Evolutionary conservation across 2,329 filamentous ascomycete genomes (phyloP).

Genomic region (Xylariaceae sp.): DNA sequence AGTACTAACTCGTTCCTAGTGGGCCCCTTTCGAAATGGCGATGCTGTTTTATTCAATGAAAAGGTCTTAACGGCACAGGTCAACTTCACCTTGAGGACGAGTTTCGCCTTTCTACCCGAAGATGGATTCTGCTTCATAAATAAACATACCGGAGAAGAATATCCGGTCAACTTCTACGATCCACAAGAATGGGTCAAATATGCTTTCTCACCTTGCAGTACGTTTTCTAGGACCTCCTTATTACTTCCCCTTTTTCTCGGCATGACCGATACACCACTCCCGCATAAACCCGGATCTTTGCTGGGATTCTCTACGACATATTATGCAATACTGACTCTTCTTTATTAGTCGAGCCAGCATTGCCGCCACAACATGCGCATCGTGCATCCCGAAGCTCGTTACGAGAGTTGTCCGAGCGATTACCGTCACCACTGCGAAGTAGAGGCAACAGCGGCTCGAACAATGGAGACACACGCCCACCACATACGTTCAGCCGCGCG

Average conservation of each 20-base stretch:
- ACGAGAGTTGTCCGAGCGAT: conserved; percentile 40
- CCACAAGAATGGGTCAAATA: conserved; percentile 73
- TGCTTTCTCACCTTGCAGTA: conserved; percentile 66
- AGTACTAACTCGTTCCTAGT: no score
- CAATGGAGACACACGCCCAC: conserved; percentile 19
- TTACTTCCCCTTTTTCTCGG: neutral
- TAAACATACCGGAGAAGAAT: conserved; percentile 71
- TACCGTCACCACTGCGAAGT: conserved; percentile 42
- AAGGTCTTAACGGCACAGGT: conserved; percentile 87
- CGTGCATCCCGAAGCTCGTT: conserved; percentile 40
- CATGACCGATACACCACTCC: neutral
- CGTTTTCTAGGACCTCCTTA: neutral
- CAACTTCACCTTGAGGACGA: conserved; percentile 86
- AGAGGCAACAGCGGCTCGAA: conserved; percentile 39
- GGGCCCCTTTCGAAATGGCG: conserved; percentile 84
- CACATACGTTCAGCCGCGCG: conserved; percentile 21
- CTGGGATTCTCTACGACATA: neutral
- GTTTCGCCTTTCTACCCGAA: conserved; percentile 77
- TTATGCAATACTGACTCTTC: neutral
- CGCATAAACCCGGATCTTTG: neutral
- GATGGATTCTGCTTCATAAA: conserved; percentile 85
- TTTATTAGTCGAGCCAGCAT: conserved; percentile 47
- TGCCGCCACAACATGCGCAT: conserved; percentile 51
- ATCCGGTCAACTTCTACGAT: conserved; percentile 79
- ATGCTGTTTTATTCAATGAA: conserved; percentile 83